Base-by-base conservation (phyloP, 169 alveolate species). In the Eimeria maxima region DNA sequence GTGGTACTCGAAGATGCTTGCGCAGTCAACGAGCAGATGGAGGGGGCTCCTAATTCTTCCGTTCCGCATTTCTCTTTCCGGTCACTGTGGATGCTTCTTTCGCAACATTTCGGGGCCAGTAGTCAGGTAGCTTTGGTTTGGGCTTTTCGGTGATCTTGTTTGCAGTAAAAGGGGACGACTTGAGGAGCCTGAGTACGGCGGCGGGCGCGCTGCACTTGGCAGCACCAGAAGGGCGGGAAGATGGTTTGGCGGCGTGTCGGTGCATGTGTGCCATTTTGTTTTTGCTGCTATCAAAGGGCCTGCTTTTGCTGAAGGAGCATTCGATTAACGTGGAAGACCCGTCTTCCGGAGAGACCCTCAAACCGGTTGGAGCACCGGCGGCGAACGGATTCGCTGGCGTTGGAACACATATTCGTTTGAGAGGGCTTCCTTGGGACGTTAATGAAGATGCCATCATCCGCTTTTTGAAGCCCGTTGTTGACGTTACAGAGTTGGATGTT, bases 351-450 rank as follows among this genome's bases (percentile, higher is more conserved):
- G 63, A 60, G 67, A 13, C 83, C 83, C 47, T 38, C 83, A 87
- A 87, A 11, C 67, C 65, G 4, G 55, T 29, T 14, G 44, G 45
- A 53, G 76, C 47, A 18, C 50, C 88, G 27, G 95, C 95, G 44
- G 86, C 71, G 6, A 71, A 67, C 60, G 95, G 86, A n/a, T 22
- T 38, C 53, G 29, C 73, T 71, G 73, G 71, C 53, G 87, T 67
- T 71, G 87, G 88, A 27, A 71, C 95, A 50, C 88, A 67, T 29
- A 73, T 96, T 24, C 95, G 97, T 57, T 86, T 96, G 22, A 90
- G 97, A 73, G 97, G 97, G 33, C 96, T 96, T 22, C 97, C 97
- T 3, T 96, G 97, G 97, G 92, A 95, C 33, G 96, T 94, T 18
- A 95, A 83, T 24, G 97, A 96, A 74, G 57, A 71, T 29, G 96